Base-by-base conservation (phyloP, 441 rosid genomes). In the Geranium incanum region DNA sequence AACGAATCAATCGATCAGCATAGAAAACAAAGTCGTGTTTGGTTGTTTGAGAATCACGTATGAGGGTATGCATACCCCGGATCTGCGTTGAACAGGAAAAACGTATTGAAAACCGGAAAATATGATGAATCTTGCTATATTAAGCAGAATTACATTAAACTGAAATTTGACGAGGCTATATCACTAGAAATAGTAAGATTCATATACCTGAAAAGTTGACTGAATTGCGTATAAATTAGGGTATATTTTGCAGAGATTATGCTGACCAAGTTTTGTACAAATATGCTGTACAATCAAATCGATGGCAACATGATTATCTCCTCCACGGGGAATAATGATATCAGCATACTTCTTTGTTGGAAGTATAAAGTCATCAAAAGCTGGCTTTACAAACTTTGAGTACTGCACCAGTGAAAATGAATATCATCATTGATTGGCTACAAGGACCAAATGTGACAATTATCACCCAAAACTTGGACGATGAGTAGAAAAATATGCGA, bases 281-380 rank as follows among this genome's bases (percentile, higher is more conserved):
- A 95, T 88, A 84, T 95, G 99, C 84, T 95, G 98, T 79, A 90
- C 97, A 74, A 95, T 95, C 84, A 95, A 81, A 84, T 95, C 98
- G 78, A 95, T 77, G 19, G 99, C 99, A 76, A 95, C 97, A 77
- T 95, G 98, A 84, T 95, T 95, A 60, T 95, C 98, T 72, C 97
- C 97, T 67, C 99, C 99, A 63, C 98, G 84, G 2, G 99, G 99
- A 66, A 95, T 92, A 78, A 92, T 92, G 62, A 92, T 90, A 79
- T 95, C 99, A 12, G 99, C 98, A 84, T 84, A 92, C 78, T 95
- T 95, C 87, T 95, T 95, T 67, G 99, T 87, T 69, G 99, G 99
- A 39, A 86, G 86, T 78, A 95, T 87, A 82, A 95, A 95, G 78
- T 95, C 97, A 83, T 95, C 99, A 84, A 95, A 95, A 36, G 99